Evolutionary conservation across 176 grass and related monocot species (phyloP).

Genomic region (Eragrostis curvula): DNA sequence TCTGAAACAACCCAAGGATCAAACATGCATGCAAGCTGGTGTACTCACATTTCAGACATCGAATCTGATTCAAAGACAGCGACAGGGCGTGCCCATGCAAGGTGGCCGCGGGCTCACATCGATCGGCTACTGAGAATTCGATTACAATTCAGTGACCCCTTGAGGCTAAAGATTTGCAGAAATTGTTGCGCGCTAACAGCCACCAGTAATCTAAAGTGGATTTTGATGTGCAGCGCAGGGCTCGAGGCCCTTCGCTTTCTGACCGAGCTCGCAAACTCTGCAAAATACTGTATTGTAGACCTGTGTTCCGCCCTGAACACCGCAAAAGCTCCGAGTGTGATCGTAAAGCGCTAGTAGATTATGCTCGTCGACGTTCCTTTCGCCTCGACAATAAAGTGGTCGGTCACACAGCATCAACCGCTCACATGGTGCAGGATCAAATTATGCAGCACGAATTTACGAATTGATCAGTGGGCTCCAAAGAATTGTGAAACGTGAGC

Average conservation of each 20-base stretch:
- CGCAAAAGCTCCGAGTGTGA: slow-evolving; percentile 32
- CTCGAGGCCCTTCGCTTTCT: not conserved
- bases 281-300: not conserved
- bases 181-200: not conserved
- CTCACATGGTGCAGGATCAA: slow-evolving; percentile 48
- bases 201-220: not conserved
- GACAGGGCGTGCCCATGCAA: slow-evolving; percentile 31
- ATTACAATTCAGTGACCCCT: not conserved
- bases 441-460: slow-evolving; percentile 14
- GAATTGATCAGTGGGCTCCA: not conserved
- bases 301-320: slow-evolving; percentile 29
- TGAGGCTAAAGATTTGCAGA: not conserved
- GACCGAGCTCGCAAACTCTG: not conserved
- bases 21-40: not conserved
- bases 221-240: slow-evolving; percentile 10
- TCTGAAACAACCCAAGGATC: not conserved
- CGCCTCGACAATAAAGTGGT: slow-evolving; percentile 7
- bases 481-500: not conserved
- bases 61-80: slow-evolving; percentile 47
- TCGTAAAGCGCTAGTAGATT: slow-evolving; percentile 20
- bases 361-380: not conserved
- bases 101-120: slow-evolving; percentile 29
- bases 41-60: not conserved
- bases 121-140: slow-evolving; percentile 19
- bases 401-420: slow-evolving; percentile 23